phyloP scores from a whole-genome alignment of 2,329 filamentous ascomycete genomes.

The Nothophoma quercina region DNA sequence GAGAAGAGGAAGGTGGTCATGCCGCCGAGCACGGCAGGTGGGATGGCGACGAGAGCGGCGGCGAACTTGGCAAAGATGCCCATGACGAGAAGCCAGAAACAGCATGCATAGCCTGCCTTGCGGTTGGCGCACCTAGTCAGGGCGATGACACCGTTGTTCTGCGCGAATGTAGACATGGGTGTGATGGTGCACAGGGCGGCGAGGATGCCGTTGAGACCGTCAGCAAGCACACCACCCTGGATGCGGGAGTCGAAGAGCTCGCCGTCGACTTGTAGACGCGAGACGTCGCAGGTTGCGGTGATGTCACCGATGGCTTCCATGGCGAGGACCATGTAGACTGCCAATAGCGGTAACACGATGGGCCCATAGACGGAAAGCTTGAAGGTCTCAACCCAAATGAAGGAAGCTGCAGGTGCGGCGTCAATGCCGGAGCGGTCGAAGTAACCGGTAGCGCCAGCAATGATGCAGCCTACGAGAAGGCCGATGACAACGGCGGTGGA shows the following conservation, averaged over 20 bases:
- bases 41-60: constrained; percentile 79
- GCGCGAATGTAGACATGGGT: constrained; percentile 80
- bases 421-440: constrained; percentile 78
- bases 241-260: constrained; percentile 76
- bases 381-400: constrained; percentile 83
- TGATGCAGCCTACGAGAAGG: constrained; percentile 77
- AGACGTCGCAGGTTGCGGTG: constrained; percentile 82
- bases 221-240: constrained; percentile 79
- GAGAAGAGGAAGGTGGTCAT: constrained; percentile 80
- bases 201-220: constrained; percentile 77
- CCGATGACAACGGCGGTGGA: constrained; percentile 78
- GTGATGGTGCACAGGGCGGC: constrained; percentile 81
- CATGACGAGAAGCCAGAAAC: constrained; percentile 79
- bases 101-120: constrained; percentile 80
- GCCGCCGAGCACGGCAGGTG: constrained; percentile 58
- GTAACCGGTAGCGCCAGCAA: constrained; percentile 79
- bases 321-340: constrained; percentile 71
- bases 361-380: constrained; percentile 74
- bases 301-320: constrained; percentile 84
- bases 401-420: constrained; percentile 73
- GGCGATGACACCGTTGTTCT: constrained; percentile 86
- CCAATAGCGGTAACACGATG: constrained; percentile 73
- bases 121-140: constrained; percentile 83
- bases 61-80: constrained; percentile 86
- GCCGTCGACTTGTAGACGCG: constrained; percentile 76